Evolutionary conservation across 2,329 filamentous ascomycete species (phyloP).

Genomic region (Dendrostoma leiphaemia): DNA sequence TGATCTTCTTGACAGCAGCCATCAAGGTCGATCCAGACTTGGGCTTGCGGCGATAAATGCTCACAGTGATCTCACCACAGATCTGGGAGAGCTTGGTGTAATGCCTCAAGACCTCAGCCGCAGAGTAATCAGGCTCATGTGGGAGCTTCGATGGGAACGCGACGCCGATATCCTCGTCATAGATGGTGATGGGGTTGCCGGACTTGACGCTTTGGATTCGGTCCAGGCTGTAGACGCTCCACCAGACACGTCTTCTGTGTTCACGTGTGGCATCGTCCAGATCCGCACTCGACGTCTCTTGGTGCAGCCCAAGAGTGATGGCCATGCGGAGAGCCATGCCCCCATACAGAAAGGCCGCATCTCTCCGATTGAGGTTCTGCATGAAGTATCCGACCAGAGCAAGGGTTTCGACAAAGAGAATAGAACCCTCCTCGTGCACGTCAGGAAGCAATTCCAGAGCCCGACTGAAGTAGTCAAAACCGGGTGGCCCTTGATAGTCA

Average conservation of each 20-base stretch:
- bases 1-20: constrained; percentile 48
- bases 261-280: constrained; percentile 43
- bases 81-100: constrained; percentile 54
- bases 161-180: constrained; percentile 52
- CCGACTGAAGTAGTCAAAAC: constrained; percentile 53
- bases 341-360: constrained; percentile 54
- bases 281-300: constrained; percentile 37
- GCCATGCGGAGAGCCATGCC: constrained; percentile 56
- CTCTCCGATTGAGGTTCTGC: constrained; percentile 54
- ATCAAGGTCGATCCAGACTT: constrained; percentile 47
- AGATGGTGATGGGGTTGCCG: constrained; percentile 52
- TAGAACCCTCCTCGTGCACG: constrained; percentile 52
- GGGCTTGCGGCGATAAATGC: constrained; percentile 43
- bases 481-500: constrained; percentile 49
- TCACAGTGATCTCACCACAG: constrained; percentile 43
- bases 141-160: constrained; percentile 33
- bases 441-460: constrained; percentile 52
- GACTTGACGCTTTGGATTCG: constrained; percentile 52
- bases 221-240: constrained; percentile 56
- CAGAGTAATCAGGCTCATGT: constrained; percentile 38
- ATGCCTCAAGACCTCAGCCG: constrained; percentile 46
- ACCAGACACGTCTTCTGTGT: constrained; percentile 52
- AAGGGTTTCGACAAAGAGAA: constrained; percentile 53
- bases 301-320: constrained; percentile 54
- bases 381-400: constrained; percentile 55